Base-by-base conservation (phyloP, 345 rosid species). In the Viola odorata region DNA sequence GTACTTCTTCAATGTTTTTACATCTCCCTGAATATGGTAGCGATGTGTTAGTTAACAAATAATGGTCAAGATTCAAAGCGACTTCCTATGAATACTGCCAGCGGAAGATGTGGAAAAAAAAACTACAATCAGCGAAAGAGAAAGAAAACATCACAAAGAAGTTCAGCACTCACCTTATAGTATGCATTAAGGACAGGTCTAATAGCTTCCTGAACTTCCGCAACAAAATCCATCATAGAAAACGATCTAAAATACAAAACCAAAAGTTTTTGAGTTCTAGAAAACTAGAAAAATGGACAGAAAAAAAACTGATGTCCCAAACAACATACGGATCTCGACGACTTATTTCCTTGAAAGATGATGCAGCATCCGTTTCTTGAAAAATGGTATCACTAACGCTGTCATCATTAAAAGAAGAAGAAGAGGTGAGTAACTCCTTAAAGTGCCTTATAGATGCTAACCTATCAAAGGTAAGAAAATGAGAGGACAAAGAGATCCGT, bases 351-450 rank as follows among this genome's bases (percentile, higher is more conserved):
- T 85, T 91, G 68, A 76, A 56, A 41, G 99, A 78, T 63, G 95
- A 52, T 50, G 96, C 99, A 64, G 95, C 78, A 77, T 82, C 97
- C 54, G 97, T 95, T 83, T 95, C 97, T 65, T 79, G 83, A 73
- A 85, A 86, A 45, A 95, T 73, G 15, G 77, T 77, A 66, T 91
- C 99, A 67, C 88, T 79, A 52, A 82, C 73, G 81, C 99, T 94
- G 92, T 70, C 72, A 72, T 16, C n/a, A 60, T 23, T 23, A 23
- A 23, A 23, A 23, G 72, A 53, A 59, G 72, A 53, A 59, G 41
- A 77, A 64, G 66, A 63, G 5, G 45, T 47, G 12, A 40, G 42
- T 64, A 59, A 57, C 57, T 45, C 16, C 45, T 37, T 13, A 55
- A 13, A 45, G 45, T 36, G 32, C 32, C 32, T 23, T 23, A 23